phyloP scores from a whole-genome alignment of 305 asterid genomes.

The Euphrasia arctica region DNA sequence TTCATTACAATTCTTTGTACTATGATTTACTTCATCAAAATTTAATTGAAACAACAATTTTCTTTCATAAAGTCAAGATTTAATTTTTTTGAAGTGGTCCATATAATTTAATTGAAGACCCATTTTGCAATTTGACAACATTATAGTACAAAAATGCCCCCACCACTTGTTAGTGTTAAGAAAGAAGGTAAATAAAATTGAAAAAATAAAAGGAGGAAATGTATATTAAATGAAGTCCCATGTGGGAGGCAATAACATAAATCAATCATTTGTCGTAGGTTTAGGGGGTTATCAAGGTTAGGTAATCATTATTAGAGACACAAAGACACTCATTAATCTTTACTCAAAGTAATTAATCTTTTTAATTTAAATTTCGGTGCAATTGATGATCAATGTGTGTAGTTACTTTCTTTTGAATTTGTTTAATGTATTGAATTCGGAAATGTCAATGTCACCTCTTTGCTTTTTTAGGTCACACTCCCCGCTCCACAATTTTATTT shows the following conservation, averaged over 20 bases:
- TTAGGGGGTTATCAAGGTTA: constrained; percentile 48
- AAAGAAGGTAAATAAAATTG: constrained; percentile 9
- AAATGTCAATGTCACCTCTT: constrained; percentile 28
- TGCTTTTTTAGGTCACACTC: neutral
- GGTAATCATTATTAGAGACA: constrained; percentile 47
- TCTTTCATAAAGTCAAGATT: too few species aligned
- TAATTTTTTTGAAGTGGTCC: too few species aligned
- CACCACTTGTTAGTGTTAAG: constrained; percentile 37
- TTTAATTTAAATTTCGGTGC: constrained; percentile 14
- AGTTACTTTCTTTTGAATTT: constrained; percentile 20
- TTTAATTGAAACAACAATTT: too few species aligned
- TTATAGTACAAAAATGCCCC: constrained; percentile 34
- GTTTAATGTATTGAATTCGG: constrained; percentile 24
- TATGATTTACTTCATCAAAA: too few species aligned
- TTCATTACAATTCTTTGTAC: too few species aligned
- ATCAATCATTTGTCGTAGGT: constrained; percentile 53
- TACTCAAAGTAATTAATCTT: constrained; percentile 20
- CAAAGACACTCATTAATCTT: constrained; percentile 30
- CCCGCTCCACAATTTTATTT: too few species aligned
- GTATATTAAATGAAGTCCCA: constrained; percentile 35
- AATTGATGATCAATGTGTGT: constrained; percentile 14
- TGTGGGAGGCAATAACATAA: constrained; percentile 46
- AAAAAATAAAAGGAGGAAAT: neutral
- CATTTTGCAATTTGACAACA: constrained; percentile 44
- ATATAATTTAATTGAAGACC: constrained; percentile 9